Evolutionary conservation across 352 stramenopile genomes (phyloP).

Genomic region (Pythium insidiosum): DNA sequence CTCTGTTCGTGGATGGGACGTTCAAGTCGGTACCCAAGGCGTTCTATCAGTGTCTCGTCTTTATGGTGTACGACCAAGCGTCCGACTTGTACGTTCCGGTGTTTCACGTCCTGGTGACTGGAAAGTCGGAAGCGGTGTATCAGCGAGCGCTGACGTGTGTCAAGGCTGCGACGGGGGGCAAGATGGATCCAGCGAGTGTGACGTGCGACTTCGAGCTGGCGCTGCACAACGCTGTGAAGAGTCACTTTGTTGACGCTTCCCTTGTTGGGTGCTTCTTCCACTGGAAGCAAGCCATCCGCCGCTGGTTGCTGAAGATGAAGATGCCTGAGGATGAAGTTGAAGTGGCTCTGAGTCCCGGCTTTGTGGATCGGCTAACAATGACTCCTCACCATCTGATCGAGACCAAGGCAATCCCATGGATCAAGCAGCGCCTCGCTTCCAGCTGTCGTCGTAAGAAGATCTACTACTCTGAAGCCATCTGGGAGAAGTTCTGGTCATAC

Average conservation of each 20-base stretch:
- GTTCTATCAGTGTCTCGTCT: conserved; percentile 1
- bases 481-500: background rate
- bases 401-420: background rate
- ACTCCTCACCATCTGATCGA: too few relatives aligned
- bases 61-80: conserved; percentile 4
- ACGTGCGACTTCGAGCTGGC: conserved; percentile 3
- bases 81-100: conserved; percentile 5
- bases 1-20: conserved; percentile 18
- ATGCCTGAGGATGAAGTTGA: background rate
- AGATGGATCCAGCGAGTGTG: background rate
- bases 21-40: background rate
- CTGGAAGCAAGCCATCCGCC: conserved; percentile 8
- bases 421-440: background rate
- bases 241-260: background rate
- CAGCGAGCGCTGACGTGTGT: background rate
- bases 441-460: background rate
- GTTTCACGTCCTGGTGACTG: conserved; percentile 2
- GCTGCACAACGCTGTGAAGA: background rate
- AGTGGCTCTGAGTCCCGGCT: background rate
- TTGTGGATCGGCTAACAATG: background rate
- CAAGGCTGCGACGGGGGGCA: background rate
- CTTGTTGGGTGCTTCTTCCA: conserved; percentile 11
- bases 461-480: background rate
- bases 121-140: conserved; percentile 2
- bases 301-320: background rate